These are phyloP conservation scores for Gentiana macrophylla DNA, from an alignment of 257 asterid genomes.

Conservation along the genomic window DNA sequence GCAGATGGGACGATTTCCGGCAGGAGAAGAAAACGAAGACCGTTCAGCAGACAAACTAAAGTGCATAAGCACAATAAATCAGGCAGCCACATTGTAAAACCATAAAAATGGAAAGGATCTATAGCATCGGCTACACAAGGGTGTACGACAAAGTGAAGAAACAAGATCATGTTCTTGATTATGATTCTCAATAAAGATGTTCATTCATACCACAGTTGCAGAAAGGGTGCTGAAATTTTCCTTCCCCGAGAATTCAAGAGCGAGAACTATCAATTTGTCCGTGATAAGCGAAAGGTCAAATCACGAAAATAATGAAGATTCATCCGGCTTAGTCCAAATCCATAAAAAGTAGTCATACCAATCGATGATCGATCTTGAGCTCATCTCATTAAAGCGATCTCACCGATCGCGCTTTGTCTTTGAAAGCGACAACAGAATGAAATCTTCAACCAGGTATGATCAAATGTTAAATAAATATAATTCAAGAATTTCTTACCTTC, in stretches of 20 bases:
- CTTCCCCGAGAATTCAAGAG: conserved; percentile 65
- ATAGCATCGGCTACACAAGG: too few relatives aligned
- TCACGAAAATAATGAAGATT: not conserved
- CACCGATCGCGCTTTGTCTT: conserved; percentile 90
- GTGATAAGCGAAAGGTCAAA: conserved; percentile 20
- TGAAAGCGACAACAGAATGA: conserved; percentile 23
- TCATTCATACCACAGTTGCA: conserved; percentile 68
- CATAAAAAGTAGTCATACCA: conserved; percentile 35
- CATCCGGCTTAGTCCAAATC: not conserved
- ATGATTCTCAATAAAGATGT: conserved; percentile 2
- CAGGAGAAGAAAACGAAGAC: too few relatives aligned
- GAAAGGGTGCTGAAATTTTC: conserved; percentile 58
- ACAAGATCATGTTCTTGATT: conserved; percentile 6
- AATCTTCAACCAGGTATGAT: not conserved
- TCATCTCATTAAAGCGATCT: conserved; percentile 75
- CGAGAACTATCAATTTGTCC: conserved; percentile 88
- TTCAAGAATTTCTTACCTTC: conserved; percentile 40
- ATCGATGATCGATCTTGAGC: conserved; percentile 94
- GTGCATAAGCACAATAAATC: too few relatives aligned
- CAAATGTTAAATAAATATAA: not conserved
- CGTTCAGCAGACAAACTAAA: too few relatives aligned
- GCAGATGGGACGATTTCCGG: too few relatives aligned
- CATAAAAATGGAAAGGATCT: too few relatives aligned
- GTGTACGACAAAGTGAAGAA: not conserved
- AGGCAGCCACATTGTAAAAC: too few relatives aligned